Percentiles rank a stretch among this genome's conserved stretches.
Evolutionary conservation across 495 filamentous ascomycete genomes (phyloP).

Genomic region (Annulohypoxylon moriforme): DNA sequence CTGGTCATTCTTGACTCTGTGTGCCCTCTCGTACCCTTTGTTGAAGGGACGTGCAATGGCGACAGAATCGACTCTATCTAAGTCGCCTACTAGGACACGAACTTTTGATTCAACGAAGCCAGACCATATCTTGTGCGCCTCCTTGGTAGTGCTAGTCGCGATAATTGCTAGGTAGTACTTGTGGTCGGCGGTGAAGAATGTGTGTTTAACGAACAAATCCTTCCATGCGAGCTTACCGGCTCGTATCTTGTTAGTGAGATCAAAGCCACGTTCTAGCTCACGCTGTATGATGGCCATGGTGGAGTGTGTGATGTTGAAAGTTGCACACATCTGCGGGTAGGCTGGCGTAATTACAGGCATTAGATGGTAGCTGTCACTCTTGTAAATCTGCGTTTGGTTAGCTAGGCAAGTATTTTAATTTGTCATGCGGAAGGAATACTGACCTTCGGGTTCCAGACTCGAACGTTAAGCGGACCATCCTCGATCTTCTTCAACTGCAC

Average conservation of each 20-base stretch:
- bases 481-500: conserved; percentile 91
- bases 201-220: conserved; percentile 86
- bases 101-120: conserved; percentile 94
- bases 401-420: conserved; percentile 3
- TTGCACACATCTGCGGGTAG: conserved; percentile 96
- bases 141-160: conserved; percentile 84
- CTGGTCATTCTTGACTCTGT: conserved; percentile 75
- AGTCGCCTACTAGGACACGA: conserved; percentile 79
- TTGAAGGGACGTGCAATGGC: conserved; percentile 90
- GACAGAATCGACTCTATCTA: conserved; percentile 80
- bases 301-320: conserved; percentile 89
- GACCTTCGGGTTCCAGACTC: conserved; percentile 95
- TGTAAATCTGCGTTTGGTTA: conserved; percentile 72
- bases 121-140: conserved; percentile 87
- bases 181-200: conserved; percentile 91
- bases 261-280: conserved; percentile 80
- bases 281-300: conserved; percentile 84
- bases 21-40: conserved; percentile 86
- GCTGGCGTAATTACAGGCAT: conserved; percentile 99
- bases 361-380: conserved; percentile 80
- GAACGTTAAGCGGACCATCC: conserved; percentile 79
- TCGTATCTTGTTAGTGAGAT: conserved; percentile 85
- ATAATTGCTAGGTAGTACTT: conserved; percentile 94
- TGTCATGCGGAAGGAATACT: conserved; percentile 24
- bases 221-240: conserved; percentile 80